phyloP scores from a whole-genome alignment of 2,329 filamentous ascomycete genomes.

The Lojkania enalia region DNA sequence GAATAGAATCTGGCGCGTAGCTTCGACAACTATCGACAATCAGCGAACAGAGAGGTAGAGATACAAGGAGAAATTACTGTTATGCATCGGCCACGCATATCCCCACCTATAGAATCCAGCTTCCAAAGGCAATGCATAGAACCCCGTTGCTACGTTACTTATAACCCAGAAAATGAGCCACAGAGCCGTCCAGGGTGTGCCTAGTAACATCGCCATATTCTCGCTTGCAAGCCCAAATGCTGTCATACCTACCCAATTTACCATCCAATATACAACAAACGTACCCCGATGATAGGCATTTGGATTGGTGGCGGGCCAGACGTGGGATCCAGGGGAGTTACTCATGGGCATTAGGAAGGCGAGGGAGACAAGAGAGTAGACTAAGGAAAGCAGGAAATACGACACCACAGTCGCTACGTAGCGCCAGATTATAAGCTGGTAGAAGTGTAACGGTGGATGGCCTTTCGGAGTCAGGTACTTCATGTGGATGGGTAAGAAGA shows the following conservation, averaged over 20 bases:
- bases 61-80: constrained; percentile 45
- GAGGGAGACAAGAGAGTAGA: constrained; percentile 64
- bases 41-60: not conserved
- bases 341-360: constrained; percentile 65
- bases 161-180: constrained; percentile 72
- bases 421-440: constrained; percentile 62
- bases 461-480: constrained; percentile 59
- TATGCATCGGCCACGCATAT: constrained; percentile 66
- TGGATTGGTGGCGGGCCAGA: constrained; percentile 50
- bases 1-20: constrained; percentile 62
- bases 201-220: constrained; percentile 66
- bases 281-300: constrained; percentile 60
- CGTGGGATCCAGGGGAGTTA: constrained; percentile 50
- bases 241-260: constrained; percentile 65
- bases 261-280: constrained; percentile 66
- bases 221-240: constrained; percentile 66
- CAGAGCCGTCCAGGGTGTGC: constrained; percentile 62
- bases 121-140: constrained; percentile 62
- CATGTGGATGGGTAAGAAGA: constrained; percentile 65
- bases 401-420: constrained; percentile 58
- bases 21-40: constrained; percentile 56
- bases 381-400: constrained; percentile 64
- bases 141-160: constrained; percentile 63
- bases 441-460: constrained; percentile 61
- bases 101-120: constrained; percentile 64